Evolutionary conservation across 805 yeast genomes (phyloP).

Genomic region (Jamesozyma rosinii): DNA sequence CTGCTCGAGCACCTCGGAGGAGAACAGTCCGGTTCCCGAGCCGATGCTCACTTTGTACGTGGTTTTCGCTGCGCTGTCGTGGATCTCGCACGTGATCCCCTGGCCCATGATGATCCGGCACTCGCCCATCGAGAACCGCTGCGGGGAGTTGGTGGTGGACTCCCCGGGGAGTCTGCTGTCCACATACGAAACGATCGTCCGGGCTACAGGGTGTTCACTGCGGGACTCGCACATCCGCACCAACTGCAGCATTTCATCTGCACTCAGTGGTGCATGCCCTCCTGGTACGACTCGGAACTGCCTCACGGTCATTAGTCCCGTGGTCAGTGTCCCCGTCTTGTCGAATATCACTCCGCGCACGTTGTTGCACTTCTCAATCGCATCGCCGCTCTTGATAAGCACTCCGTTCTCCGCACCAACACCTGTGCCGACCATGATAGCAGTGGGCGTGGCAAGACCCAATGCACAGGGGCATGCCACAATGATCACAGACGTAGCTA

Average conservation of each 20-base stretch:
- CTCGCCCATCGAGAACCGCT: conserved; percentile 4
- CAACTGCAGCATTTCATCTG: conserved; percentile 7
- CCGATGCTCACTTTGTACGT: conserved; percentile 44
- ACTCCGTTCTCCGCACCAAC: conserved; percentile 87
- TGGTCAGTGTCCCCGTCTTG: conserved; percentile 91
- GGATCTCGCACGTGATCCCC: conserved; percentile 28
- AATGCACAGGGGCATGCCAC: conserved; percentile 99
- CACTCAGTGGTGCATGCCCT: not conserved
- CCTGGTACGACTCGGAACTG: conserved; percentile 11
- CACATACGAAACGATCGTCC: conserved; percentile 14
- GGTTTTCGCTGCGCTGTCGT: conserved; percentile 10
- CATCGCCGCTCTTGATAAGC: conserved; percentile 85
- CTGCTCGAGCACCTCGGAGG: conserved; percentile 1
- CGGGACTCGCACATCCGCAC: conserved; percentile 1
- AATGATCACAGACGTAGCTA: conserved; percentile 85
- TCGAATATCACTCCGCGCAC: conserved; percentile 48
- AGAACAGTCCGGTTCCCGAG: conserved; percentile 34
- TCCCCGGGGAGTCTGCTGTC: conserved; percentile 45
- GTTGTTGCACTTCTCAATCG: conserved; percentile 63
- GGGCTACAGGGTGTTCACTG: conserved; percentile 8
- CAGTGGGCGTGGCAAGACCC: conserved; percentile 97
- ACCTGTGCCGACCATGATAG: conserved; percentile 98
- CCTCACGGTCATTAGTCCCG: conserved; percentile 60
- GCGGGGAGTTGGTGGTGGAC: conserved; percentile 13
- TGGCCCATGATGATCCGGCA: conserved; percentile 32